Base-by-base conservation (phyloP, 805 yeast genomes). In the Komagataella mondaviorum region DNA sequence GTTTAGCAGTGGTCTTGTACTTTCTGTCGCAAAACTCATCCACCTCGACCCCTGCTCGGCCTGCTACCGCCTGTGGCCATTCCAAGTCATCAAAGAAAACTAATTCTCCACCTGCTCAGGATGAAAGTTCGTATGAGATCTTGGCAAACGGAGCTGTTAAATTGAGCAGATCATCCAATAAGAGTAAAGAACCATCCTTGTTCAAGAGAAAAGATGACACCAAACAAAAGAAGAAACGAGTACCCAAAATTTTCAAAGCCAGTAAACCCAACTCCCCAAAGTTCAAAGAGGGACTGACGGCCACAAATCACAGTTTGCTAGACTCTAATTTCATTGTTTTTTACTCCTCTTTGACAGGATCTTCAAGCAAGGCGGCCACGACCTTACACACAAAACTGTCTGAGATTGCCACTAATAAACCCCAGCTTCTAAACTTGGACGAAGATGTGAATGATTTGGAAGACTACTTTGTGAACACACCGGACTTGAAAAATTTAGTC, bases 331-430 rank as follows among this genome's bases (percentile, higher is more conserved):
- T 84, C 44, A 72, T 76, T 53, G 76, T 89, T 3, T 86, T 89
- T 59, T 89, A 85, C 65, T 83, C 96, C 6, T 84, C 96, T 0
- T 69, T 89, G 53, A 90, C 96, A 3, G 96, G 96, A 8, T 71
- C 95, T 0, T 77, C 95, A 0, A 81, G 82, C 58, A 71, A 85
- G 56, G 76, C 81, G 24, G 96, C 96, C 1, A 69, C 69, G 16
- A 61, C 65, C 14, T 66, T 88, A 16, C 59, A 65, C 36, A 71
- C 71, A 1, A 65, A 64, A 39, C 62, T 83, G 10, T 55, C 58
- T 4, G 46, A 62, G 14, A 60, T 63, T 0, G 57, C 67, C 48
- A 53, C 54, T 18, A 60, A 65, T 23, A 61, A 67, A 17, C 85
- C 91, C 10, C 72, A 71, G 49, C 62, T 87, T 45, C 56, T 85